A percentile compares a stretch with the other conserved stretches of the same genome.
phyloP scores from a whole-genome alignment of 2,329 filamentous ascomycete genomes.

The Alternaria dauci region DNA sequence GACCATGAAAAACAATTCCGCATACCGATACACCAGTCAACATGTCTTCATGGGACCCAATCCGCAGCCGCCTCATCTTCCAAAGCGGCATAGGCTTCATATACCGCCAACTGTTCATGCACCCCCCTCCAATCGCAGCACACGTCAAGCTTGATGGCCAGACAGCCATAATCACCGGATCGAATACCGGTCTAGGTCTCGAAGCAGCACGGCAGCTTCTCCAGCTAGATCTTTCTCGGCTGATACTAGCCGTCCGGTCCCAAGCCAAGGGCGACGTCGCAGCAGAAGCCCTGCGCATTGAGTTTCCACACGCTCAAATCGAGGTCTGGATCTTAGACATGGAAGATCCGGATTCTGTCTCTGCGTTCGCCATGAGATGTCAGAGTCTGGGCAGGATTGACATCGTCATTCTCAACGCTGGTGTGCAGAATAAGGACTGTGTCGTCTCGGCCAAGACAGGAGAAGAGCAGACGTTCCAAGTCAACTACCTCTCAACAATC shows the following conservation, averaged over 20 bases:
- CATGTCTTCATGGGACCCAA: constrained; percentile 11
- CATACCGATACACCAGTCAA: background rate
- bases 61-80: constrained; percentile 12
- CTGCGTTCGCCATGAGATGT: constrained; percentile 27
- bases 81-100: constrained; percentile 14
- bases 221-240: constrained; percentile 17
- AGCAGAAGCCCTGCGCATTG: constrained; percentile 24
- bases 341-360: constrained; percentile 31
- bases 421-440: constrained; percentile 19
- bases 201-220: constrained; percentile 35
- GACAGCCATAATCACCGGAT: constrained; percentile 53
- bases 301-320: constrained; percentile 22
- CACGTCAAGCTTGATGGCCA: constrained; percentile 32
- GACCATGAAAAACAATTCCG: background rate
- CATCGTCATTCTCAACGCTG: constrained; percentile 50
- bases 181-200: constrained; percentile 43
- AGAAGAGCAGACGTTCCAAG: constrained; percentile 57
- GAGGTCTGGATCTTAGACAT: constrained; percentile 43
- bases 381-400: constrained; percentile 25
- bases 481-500: constrained; percentile 64
- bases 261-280: constrained; percentile 39
- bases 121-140: constrained; percentile 5
- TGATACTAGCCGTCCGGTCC: constrained; percentile 45
- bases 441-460: constrained; percentile 26
- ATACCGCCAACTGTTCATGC: constrained; percentile 13